Base-by-base conservation (phyloP, 331 rosid species). In the Prunus yedoensis region DNA sequence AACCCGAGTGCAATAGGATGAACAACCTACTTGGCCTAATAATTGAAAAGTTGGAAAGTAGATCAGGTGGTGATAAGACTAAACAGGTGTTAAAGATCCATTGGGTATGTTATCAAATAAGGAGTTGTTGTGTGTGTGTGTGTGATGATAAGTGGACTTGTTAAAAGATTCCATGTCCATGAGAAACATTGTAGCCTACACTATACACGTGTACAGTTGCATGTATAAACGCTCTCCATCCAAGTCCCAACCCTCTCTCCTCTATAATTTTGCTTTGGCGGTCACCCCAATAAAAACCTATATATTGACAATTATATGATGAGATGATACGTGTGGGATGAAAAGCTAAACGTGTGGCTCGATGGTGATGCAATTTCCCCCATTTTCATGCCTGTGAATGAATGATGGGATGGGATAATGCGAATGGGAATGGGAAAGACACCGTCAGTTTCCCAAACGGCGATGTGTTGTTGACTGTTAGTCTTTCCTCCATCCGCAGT, bases 391-490 rank as follows among this genome's bases (percentile, higher is more conserved):
- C 38, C 1, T 5, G 5, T 38, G 9, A 38, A 38, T 38, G 43
- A 38, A 38, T 38, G 43, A 38, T 38, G 9, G 28, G 5, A 21
- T 56, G 16, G 30, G 30, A 28, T 28, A 28, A 28, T 27, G 28
- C 3, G 28, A 27, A 8, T n/a, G 11, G 20, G 9, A 12, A 66
- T 4, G 51, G 2, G 7, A n/a, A 3, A 17, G 2, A 54, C 76
- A 12, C 76, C 76, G 76, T 56, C 66, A 35, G 6, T 10, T 41
- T 38, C 65, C 47, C 5, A 56, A 43, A 58, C 57, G 76, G 76
- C 56, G 8, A 0, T 15, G 67, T 23, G 67, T 57, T 57, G 76
- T 72, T 72, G 67, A 57, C 76, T 2, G 67, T 38, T 54, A 13
- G 75, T 20, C 75, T 13, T 60, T 38, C 43, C 43, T 38, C 1